Evolutionary conservation across 1,284 basidiomycete species (phyloP).

Genomic region (Jaminaea rosea): DNA sequence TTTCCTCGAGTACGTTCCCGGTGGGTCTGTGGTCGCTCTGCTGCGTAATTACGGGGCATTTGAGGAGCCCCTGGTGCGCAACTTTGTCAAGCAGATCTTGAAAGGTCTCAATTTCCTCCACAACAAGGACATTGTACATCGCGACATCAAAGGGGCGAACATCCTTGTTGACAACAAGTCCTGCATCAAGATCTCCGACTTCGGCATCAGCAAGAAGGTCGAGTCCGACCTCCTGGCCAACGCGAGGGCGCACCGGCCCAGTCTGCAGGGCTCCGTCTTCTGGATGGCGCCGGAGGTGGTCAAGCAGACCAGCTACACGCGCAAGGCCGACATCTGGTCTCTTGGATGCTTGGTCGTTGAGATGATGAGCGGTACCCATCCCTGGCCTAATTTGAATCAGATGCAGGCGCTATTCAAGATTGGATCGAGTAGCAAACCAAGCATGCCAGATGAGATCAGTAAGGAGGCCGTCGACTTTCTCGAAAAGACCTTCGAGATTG

Average conservation of each 20-base stretch:
- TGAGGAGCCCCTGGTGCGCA: conserved; percentile 85
- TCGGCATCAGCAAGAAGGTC: conserved; percentile 96
- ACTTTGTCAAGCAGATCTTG: conserved; percentile 88
- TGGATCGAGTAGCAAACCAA: conserved; percentile 26
- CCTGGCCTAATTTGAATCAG: conserved; percentile 93
- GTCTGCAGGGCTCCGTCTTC: conserved; percentile 90
- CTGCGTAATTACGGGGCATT: conserved; percentile 92
- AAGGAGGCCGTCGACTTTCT: conserved; percentile 33
- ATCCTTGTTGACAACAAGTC: conserved; percentile 98
- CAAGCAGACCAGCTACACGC: conserved; percentile 85
- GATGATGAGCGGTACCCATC: conserved; percentile 95
- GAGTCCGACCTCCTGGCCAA: conserved; percentile 83
- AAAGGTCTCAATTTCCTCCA: conserved; percentile 87
- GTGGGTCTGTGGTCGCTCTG: conserved; percentile 87
- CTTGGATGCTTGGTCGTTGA: conserved; percentile 95
- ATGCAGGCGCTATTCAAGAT: conserved; percentile 54
- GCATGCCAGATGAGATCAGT: conserved; percentile 39
- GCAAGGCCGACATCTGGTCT: conserved; percentile 96
- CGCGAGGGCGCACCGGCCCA: conserved; percentile 77
- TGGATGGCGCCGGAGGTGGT: conserved; percentile 77
- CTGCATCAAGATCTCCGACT: conserved; percentile 96
- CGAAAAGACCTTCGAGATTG: conserved; percentile 35
- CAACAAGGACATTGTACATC: conserved; percentile 87
- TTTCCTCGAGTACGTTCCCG: conserved; percentile 71
- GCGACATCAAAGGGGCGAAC: conserved; percentile 97